Percentiles rank a stretch among this genome's conserved stretches.
Conservation (phyloP, 1,284 basidiomycete genomes). For the Apiotrichum veenhuisii region DNA sequence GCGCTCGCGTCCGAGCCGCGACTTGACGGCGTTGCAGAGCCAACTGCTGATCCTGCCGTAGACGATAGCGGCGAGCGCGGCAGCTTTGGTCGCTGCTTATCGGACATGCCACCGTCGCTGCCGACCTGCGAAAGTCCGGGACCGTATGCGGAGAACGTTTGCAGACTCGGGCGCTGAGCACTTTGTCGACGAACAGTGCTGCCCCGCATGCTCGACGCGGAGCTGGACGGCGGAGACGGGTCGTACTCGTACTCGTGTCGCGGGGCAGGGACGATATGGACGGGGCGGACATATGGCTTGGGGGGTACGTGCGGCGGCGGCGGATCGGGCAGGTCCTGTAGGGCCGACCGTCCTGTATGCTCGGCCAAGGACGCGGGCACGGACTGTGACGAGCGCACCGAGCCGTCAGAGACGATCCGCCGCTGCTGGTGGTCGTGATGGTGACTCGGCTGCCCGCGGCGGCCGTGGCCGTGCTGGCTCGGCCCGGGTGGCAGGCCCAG, state of each 20-base stretch:
- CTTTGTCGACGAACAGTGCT: neutral
- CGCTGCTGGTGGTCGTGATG: neutral
- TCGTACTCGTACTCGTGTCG: neutral
- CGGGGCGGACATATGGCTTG: too few relatives aligned
- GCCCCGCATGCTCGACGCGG: neutral
- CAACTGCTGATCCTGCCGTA: too few relatives aligned
- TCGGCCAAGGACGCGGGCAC: too few relatives aligned
- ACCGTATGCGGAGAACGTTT: neutral
- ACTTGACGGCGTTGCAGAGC: neutral
- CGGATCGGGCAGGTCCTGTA: too few relatives aligned
- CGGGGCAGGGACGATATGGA: neutral
- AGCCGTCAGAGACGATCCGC: too few relatives aligned
- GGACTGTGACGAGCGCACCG: too few relatives aligned
- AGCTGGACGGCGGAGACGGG: neutral
- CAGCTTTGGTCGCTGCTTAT: constrained; percentile 31
- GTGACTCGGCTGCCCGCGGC: neutral
- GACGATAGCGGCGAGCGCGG: too few relatives aligned
- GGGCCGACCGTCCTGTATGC: too few relatives aligned
- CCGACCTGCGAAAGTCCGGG: too few relatives aligned
- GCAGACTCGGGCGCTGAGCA: neutral
- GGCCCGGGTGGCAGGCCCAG: neutral
- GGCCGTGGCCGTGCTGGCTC: neutral
- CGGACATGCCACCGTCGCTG: too few relatives aligned
- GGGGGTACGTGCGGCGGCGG: too few relatives aligned
- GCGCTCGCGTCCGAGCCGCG: too few relatives aligned